Evolutionary conservation across 2,329 filamentous ascomycete species (phyloP).

Genomic region (Penicillium vulpinum): DNA sequence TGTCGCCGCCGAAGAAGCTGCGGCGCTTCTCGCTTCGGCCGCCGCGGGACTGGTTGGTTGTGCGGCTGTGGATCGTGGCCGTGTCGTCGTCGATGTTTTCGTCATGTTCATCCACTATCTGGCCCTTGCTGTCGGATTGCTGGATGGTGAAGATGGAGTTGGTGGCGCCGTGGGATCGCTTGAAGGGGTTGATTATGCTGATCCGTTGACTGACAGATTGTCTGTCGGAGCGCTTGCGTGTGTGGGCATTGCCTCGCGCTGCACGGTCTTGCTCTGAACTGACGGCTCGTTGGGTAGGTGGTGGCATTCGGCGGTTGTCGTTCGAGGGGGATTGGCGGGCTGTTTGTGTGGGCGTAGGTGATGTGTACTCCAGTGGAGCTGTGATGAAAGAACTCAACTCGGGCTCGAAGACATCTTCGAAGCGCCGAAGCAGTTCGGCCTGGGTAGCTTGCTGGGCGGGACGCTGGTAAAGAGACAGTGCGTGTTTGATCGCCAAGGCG

Average conservation of each 20-base stretch:
- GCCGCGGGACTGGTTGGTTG: slow-evolving; percentile 37
- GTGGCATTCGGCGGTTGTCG: slow-evolving; percentile 26
- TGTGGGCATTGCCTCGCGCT: slow-evolving; percentile 32
- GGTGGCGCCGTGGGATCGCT: slow-evolving; percentile 39
- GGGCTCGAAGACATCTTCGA: slow-evolving; percentile 53
- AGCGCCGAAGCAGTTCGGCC: slow-evolving; percentile 39
- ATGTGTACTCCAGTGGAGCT: slow-evolving; percentile 26
- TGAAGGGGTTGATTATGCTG: slow-evolving; percentile 47
- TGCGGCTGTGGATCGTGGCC: slow-evolving; percentile 40
- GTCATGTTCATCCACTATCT: slow-evolving; percentile 21
- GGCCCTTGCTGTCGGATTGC: slow-evolving; percentile 25
- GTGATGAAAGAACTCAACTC: slow-evolving; percentile 65
- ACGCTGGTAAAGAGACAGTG: slow-evolving; percentile 67
- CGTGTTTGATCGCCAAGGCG: slow-evolving; percentile 81
- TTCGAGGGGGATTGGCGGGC: slow-evolving; percentile 37
- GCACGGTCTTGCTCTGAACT: slow-evolving; percentile 41
- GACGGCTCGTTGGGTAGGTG: slow-evolving; percentile 28
- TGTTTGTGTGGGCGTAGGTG: slow-evolving; percentile 45
- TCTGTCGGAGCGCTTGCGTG: slow-evolving; percentile 37
- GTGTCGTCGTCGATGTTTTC: slow-evolving; percentile 35
- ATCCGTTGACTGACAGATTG: slow-evolving; percentile 43
- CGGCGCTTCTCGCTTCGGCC: slow-evolving; percentile 41
- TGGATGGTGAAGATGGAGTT: slow-evolving; percentile 41
- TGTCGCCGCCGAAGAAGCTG: slow-evolving; percentile 43
- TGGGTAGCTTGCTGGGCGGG: slow-evolving; percentile 54